Base-by-base conservation (phyloP, 2,329 filamentous ascomycete species). In the Cryphonectria nitschkei region DNA sequence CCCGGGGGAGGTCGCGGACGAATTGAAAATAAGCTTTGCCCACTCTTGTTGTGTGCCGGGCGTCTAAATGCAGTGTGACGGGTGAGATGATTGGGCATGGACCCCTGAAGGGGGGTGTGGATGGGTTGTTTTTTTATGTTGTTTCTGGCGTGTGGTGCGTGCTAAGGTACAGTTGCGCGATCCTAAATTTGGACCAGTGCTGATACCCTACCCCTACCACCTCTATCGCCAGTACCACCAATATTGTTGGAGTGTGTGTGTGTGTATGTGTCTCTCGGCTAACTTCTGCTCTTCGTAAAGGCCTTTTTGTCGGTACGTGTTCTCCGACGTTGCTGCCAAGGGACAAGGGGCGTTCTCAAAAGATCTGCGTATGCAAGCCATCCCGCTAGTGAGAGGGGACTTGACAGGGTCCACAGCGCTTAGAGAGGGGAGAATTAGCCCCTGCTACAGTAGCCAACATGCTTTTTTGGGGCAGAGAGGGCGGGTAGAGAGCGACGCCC, bases 51-150 rank as follows among this genome's bases (percentile, higher is more conserved):
- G 13, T 3, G 62, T 70, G 73, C 63, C 71, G 67, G 76, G 77
- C 77, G 77, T 79, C 71, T 77, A 79, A 32, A 72, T 78, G 77
- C 76, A 77, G 74, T 70, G 77, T 79, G 77, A 79, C 74, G 34
- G 70, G n/a, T 29, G 14, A 43, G 16, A 60, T 76, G 74, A 78
- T 79, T 79, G 76, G 77, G 46, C 61, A 26, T 8, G 32, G n/a
- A 60, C 54, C 69, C 65, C 62, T 65, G 68, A 65, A 60, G 29
- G 26, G 29, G 46, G 29, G 46, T 58, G 34, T 22, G 46, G 46
- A 37, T 37, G n/a, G 26, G 16, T 16, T 22, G 9, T 41, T 46
- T 22, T 8, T 39, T 6, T 34, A 6, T 34, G 14, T 16, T 22
- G 22, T 39, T 46, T 22, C 37, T 54, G 50, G n/a, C 34, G 6